Conservation (phyloP, 192 early-diverging fungal species). For the Coemansia sp. region DNA sequence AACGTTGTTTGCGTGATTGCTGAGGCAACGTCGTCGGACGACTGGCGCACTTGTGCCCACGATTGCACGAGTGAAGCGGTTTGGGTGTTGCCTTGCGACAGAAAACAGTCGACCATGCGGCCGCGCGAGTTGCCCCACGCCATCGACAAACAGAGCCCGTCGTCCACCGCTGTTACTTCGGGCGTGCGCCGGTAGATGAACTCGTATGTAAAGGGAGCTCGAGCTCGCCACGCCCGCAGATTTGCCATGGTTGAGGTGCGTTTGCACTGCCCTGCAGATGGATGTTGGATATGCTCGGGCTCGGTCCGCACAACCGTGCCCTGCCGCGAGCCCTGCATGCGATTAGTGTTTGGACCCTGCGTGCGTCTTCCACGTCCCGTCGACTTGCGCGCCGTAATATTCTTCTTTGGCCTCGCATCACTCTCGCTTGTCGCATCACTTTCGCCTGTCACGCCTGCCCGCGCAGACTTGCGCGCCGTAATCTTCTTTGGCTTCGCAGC, state of each 20-base stretch:
- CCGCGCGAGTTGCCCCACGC: constrained; percentile 20
- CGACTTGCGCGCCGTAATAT: constrained; percentile 5
- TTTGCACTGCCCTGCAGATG: neutral
- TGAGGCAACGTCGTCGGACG: constrained; percentile 11
- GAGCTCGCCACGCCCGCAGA: constrained; percentile 15
- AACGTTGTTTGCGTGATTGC: constrained; percentile 24
- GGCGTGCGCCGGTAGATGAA: constrained; percentile 30
- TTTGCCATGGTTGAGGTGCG: neutral
- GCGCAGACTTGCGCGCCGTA: neutral
- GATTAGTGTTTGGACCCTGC: too few species aligned
- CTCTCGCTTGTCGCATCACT: neutral
- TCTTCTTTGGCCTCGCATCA: neutral
- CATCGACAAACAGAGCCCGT: constrained; percentile 32
- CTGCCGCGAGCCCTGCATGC: neutral
- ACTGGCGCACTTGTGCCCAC: constrained; percentile 1
- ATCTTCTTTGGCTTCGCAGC: neutral
- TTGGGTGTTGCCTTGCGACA: constrained; percentile 28
- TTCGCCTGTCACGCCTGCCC: neutral
- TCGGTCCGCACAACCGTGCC: constrained; percentile 8
- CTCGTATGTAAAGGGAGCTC: constrained; percentile 39
- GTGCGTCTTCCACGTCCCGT: neutral
- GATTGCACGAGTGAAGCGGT: constrained; percentile 7
- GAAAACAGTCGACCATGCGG: constrained; percentile 15
- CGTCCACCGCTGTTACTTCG: neutral
- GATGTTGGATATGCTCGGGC: constrained; percentile 1